Base-by-base conservation (phyloP, 148 eudicot species). In the Rhododendron molle region DNA sequence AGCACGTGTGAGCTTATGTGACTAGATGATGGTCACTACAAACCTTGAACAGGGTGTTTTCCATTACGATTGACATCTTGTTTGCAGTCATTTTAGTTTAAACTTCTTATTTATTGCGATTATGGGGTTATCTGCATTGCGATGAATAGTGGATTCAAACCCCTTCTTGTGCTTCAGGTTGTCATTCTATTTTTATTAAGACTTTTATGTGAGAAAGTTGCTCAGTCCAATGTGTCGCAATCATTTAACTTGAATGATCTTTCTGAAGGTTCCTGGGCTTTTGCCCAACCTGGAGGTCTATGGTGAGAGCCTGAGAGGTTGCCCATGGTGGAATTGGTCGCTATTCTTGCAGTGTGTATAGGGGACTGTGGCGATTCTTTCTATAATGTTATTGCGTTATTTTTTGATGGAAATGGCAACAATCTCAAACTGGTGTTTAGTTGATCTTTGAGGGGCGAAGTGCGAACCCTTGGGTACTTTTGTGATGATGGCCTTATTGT, bases 241-340 rank as follows among this genome's bases (percentile, higher is more conserved):
- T 90, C 85, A 89, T 89, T 92, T 93, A 93, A 91, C 93, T 91
- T 90, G 90, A 89, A 91, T 93, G 93, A 81, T 93, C 92, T 93
- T 93, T 90, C 90, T 93, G 96, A 93, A 93, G 96, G 96, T 93
- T 93, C 88, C 87, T 90, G 89, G 94, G 96, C 91, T 86, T 90
- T 92, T 93, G 94, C 96, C 94, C 92, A 89, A 90, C 93, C 93
- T 91, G 96, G 92, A 88, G 96, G 93, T 90, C 94, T 92, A 83
- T 93, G 96, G 94, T 93, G 96, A 88, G 44, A 40, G 44, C 44
- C 44, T 40, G 44, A 40, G 96, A 91, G 88, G 94, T 92, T 92
- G 92, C 93, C 96, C 94, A 88, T 91, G 96, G 92, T 93, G 96
- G 94, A 91, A 89, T 91, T 92, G 94, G 91, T 92, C 90, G 90